Evolutionary conservation across 1,284 basidiomycete species (phyloP).

Genomic region (Ceratobasidium sp.): DNA sequence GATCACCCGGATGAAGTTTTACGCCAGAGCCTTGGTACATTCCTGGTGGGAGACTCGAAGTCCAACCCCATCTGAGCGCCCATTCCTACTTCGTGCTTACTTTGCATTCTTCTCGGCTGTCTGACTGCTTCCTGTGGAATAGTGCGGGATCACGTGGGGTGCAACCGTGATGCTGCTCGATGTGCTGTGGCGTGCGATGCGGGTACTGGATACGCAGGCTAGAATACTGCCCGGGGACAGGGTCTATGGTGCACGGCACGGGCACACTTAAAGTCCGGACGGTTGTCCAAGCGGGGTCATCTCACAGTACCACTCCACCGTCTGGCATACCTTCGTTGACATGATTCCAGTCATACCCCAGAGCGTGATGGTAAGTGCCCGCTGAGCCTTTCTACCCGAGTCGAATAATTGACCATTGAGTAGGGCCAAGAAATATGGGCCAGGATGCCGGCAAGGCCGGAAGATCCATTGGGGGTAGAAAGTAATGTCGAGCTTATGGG

Average conservation of each 20-base stretch:
- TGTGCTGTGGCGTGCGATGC: slow-evolving; percentile 19
- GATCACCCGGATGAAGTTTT: slow-evolving; percentile 11
- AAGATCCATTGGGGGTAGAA: slow-evolving; percentile 22
- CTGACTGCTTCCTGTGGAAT: slow-evolving; percentile 3
- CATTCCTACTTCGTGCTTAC: neutral
- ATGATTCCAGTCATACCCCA: slow-evolving; percentile 33
- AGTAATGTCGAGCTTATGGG: slow-evolving; percentile 39
- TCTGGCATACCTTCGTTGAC: neutral
- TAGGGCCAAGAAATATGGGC: slow-evolving; percentile 43
- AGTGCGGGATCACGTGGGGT: neutral
- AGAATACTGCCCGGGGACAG: neutral
- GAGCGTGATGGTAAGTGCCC: slow-evolving; percentile 6
- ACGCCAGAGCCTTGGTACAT: neutral
- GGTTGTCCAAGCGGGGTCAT: neutral
- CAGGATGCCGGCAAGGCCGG: slow-evolving; percentile 29
- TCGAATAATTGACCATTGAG: neutral
- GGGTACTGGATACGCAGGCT: slow-evolving; percentile 10
- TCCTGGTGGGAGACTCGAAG: slow-evolving; percentile 1
- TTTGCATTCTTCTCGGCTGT: neutral
- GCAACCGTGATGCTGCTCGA: slow-evolving; percentile 28
- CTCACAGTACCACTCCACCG: neutral
- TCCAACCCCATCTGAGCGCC: neutral
- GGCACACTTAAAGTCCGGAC: slow-evolving; percentile 2
- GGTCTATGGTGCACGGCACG: neutral
- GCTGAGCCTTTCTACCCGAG: neutral